Evolutionary conservation across 768 basidiomycete genomes (phyloP).

Genomic region (Gloeostereum incarnatum): DNA sequence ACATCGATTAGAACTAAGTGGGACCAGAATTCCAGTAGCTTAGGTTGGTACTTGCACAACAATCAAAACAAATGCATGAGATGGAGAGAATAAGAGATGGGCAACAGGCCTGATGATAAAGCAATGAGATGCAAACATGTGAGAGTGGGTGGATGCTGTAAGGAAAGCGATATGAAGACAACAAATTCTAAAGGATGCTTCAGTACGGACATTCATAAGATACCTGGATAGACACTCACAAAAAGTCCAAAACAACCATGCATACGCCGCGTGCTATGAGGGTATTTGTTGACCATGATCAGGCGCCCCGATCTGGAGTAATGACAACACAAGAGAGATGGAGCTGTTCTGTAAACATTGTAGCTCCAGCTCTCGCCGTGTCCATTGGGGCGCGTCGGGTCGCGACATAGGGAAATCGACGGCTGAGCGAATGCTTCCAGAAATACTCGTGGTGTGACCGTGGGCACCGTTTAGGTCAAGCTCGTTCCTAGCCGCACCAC

Average conservation of each 20-base stretch:
- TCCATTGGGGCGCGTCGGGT: constrained; percentile 51
- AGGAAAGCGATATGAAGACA: neutral
- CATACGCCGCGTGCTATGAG: no score
- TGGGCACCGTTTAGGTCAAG: constrained; percentile 30
- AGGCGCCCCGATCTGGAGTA: constrained; percentile 42
- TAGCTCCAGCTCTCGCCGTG: constrained; percentile 74
- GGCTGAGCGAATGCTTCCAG: constrained; percentile 11
- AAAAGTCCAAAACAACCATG: neutral
- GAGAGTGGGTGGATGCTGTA: neutral
- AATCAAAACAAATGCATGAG: no score
- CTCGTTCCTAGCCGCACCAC: constrained; percentile 58
- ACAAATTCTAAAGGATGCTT: neutral
- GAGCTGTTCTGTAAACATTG: constrained; percentile 88
- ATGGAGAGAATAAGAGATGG: no score
- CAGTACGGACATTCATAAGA: neutral
- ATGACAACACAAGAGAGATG: constrained; percentile 64
- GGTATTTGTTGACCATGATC: constrained; percentile 22
- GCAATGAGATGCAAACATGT: no score
- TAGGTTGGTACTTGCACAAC: no score
- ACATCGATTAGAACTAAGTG: no score
- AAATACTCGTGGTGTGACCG: constrained; percentile 7
- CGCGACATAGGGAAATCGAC: constrained; percentile 18
- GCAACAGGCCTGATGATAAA: no score
- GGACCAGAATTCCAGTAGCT: no score
- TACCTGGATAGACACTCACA: neutral